phyloP scores from a whole-genome alignment of 129 eudicot genomes.

The Cynara cardunculus region DNA sequence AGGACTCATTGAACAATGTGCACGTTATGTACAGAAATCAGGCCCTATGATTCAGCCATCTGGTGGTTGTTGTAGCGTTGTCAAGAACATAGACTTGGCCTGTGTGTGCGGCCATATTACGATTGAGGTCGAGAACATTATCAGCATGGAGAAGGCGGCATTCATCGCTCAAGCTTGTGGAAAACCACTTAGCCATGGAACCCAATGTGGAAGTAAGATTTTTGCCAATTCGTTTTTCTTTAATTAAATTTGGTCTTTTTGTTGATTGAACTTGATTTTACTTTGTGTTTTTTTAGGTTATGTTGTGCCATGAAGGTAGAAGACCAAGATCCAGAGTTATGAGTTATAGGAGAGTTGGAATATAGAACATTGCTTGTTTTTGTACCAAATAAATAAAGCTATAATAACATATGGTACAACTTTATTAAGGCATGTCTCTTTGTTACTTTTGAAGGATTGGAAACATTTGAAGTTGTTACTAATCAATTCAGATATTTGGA shows the following conservation, averaged over 20 bases:
- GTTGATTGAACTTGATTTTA: neutral
- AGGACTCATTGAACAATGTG: slow-evolving; percentile 54
- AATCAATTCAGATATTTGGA: too few relatives aligned
- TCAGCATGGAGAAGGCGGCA: slow-evolving; percentile 60
- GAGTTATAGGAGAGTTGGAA: neutral
- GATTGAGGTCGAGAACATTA: slow-evolving; percentile 33
- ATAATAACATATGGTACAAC: neutral
- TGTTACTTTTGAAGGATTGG: neutral
- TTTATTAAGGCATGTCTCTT: neutral
- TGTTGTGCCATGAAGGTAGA: slow-evolving; percentile 21
- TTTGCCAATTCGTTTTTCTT: too few relatives aligned
- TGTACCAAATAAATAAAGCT: slow-evolving; percentile 23
- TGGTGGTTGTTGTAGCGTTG: slow-evolving; percentile 45
- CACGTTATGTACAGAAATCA: slow-evolving; percentile 40
- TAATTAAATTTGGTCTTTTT: neutral
- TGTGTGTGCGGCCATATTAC: slow-evolving; percentile 54
- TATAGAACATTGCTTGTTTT: neutral
- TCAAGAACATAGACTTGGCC: slow-evolving; percentile 38
- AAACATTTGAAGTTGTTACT: neutral
- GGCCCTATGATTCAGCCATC: slow-evolving; percentile 50
- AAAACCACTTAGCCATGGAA: slow-evolving; percentile 45
- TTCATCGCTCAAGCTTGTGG: slow-evolving; percentile 61
- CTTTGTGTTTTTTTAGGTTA: slow-evolving; percentile 24
- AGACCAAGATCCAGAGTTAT: neutral
- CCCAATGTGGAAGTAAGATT: slow-evolving; percentile 62